Evolutionary conservation across 1,284 basidiomycete species (phyloP).

Genomic region (Dichomitus squalens): DNA sequence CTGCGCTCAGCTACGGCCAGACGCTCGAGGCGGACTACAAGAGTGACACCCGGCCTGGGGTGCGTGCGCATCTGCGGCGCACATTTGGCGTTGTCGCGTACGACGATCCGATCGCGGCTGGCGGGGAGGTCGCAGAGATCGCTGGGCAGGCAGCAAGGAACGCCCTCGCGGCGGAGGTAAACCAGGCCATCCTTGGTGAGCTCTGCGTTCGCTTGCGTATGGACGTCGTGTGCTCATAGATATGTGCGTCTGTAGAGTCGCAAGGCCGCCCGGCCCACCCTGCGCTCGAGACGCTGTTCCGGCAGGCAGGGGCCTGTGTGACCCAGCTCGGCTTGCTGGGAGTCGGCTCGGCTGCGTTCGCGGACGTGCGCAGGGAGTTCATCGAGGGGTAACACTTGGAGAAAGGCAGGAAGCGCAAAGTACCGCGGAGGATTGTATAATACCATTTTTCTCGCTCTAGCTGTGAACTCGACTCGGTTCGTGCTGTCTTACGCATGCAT

Average conservation of each 20-base stretch:
- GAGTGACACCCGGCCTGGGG: slow-evolving; percentile 56
- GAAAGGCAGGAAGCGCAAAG: neutral
- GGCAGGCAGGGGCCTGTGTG: slow-evolving; percentile 68
- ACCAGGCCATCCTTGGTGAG: slow-evolving; percentile 80
- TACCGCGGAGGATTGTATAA: too few relatives aligned
- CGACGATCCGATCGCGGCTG: slow-evolving; percentile 66
- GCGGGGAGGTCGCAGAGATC: slow-evolving; percentile 64
- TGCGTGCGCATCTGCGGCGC: slow-evolving; percentile 65
- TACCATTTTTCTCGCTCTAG: slow-evolving; percentile 1
- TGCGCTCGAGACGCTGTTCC: slow-evolving; percentile 72
- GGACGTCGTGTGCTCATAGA: neutral
- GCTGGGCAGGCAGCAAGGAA: slow-evolving; percentile 67
- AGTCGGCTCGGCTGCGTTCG: slow-evolving; percentile 76
- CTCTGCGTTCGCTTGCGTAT: slow-evolving; percentile 13
- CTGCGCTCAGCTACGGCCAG: slow-evolving; percentile 72
- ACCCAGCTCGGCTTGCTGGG: slow-evolving; percentile 69
- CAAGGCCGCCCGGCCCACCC: slow-evolving; percentile 73
- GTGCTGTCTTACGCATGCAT: neutral
- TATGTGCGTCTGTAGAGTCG: slow-evolving; percentile 53
- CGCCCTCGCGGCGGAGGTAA: slow-evolving; percentile 73
- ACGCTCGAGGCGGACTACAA: slow-evolving; percentile 68
- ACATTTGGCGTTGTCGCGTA: slow-evolving; percentile 81
- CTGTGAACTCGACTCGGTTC: neutral
- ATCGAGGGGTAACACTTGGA: slow-evolving; percentile 40
- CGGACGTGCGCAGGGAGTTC: slow-evolving; percentile 75